These are phyloP conservation scores for Fomitopsis pinicola DNA, from an alignment of 1,284 basidiomycete species.

Conservation along the genomic window DNA sequence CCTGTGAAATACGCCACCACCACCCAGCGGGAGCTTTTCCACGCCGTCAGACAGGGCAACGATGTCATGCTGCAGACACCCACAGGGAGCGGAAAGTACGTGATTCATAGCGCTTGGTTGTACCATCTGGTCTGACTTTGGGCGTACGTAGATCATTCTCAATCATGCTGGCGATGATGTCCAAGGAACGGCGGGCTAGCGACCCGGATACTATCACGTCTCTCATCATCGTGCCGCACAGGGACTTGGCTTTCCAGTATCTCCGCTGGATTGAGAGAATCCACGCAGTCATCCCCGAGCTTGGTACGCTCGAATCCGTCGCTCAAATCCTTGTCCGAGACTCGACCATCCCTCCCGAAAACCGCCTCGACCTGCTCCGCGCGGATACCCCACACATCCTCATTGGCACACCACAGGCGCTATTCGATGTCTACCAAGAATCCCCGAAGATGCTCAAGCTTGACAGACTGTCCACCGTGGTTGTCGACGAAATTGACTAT, in stretches of 20 bases:
- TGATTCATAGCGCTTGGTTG: conserved; percentile 6
- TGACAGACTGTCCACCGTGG: conserved; percentile 46
- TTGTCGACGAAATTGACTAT: conserved; percentile 74
- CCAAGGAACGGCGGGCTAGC: conserved; percentile 38
- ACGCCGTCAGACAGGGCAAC: conserved; percentile 49
- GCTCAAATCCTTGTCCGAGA: conserved; percentile 62
- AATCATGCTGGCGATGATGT: conserved; percentile 58
- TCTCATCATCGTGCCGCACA: conserved; percentile 69
- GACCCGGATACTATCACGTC: conserved; percentile 34
- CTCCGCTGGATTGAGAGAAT: conserved; percentile 63
- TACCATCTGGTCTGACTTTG: neutral
- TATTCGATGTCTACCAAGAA: conserved; percentile 49
- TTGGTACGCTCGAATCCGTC: conserved; percentile 32
- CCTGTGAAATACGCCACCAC: conserved; percentile 52
- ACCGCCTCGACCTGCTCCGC: conserved; percentile 35
- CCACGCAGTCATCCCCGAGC: conserved; percentile 26
- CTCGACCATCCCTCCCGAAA: conserved; percentile 22
- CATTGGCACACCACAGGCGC: conserved; percentile 66
- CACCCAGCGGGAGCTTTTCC: conserved; percentile 57
- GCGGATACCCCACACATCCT: conserved; percentile 57
- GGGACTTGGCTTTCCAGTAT: conserved; percentile 68
- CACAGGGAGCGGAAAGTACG: conserved; percentile 77
- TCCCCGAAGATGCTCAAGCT: conserved; percentile 42
- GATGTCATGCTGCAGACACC: conserved; percentile 64
- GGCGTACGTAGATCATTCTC: conserved; percentile 60